Conservation (phyloP, 345 rosid species). For the Crucihimalaya himalaica region DNA sequence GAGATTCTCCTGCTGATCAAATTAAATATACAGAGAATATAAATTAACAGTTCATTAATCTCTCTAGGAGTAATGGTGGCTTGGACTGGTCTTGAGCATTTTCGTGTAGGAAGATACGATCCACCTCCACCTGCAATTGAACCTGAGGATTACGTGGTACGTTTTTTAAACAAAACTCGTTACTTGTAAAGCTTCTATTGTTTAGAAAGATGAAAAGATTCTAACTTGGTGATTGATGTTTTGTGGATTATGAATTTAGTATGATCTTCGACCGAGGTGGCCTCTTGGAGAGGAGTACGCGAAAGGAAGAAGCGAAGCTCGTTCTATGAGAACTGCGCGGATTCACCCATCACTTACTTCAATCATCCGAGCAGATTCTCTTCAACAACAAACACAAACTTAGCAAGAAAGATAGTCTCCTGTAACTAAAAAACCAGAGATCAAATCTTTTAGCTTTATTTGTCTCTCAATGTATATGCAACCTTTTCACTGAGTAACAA, state of each 20-base stretch:
- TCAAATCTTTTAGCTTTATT: not conserved
- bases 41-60: not conserved
- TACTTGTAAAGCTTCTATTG: not conserved
- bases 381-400: conserved; percentile 41
- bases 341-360: conserved; percentile 93
- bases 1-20: conserved; percentile 4
- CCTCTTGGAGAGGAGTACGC: conserved; percentile 86
- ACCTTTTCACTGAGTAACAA: not conserved
- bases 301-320: conserved; percentile 80
- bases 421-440: conserved; percentile 22
- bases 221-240: not conserved
- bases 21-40: not conserved
- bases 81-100: conserved; percentile 98
- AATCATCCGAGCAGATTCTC: conserved; percentile 66
- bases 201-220: conserved; percentile 1
- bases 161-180: conserved; percentile 13
- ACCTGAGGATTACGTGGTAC: conserved; percentile 73
- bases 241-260: conserved; percentile 47
- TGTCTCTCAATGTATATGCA: not conserved
- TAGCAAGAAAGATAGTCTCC: conserved; percentile 4
- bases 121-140: conserved; percentile 83
- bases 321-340: conserved; percentile 72
- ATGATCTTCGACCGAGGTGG: conserved; percentile 94
- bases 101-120: conserved; percentile 82
- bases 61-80: conserved; percentile 90